phyloP scores from a whole-genome alignment of 345 rosid species.

The Euphorbia pulcherrima region DNA sequence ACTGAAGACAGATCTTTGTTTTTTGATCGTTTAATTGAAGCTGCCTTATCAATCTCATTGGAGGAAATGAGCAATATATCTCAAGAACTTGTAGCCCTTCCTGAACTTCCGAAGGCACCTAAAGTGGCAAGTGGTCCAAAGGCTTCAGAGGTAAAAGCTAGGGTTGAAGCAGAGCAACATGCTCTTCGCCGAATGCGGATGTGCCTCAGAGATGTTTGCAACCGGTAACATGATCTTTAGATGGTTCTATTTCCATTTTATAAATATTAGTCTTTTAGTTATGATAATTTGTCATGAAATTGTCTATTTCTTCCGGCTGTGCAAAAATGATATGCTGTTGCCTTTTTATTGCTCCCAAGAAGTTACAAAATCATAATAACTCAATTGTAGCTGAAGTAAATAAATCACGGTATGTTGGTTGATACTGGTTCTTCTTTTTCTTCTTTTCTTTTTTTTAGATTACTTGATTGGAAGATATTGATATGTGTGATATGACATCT shows the following conservation, averaged over 20 bases:
- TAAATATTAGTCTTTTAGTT: neutral
- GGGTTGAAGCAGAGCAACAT: slow-evolving; percentile 98
- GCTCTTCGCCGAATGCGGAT: slow-evolving; percentile 93
- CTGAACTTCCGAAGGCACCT: slow-evolving; percentile 82
- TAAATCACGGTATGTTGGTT: neutral
- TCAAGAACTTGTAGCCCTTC: slow-evolving; percentile 41
- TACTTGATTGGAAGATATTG: neutral
- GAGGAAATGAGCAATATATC: slow-evolving; percentile 45
- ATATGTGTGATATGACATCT: neutral
- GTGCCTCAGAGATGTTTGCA: slow-evolving; percentile 99
- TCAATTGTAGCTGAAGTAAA: neutral
- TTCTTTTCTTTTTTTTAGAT: neutral
- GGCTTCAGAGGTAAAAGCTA: slow-evolving; percentile 85
- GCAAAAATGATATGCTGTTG: neutral
- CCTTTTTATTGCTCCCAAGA: neutral
- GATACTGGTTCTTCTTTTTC: neutral
- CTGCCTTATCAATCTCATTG: slow-evolving; percentile 77
- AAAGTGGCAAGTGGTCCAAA: slow-evolving; percentile 82
- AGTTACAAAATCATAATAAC: neutral
- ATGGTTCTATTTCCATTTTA: neutral
- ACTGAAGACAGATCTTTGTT: slow-evolving; percentile 72
- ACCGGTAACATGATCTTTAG: slow-evolving; percentile 48
- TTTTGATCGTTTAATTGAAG: slow-evolving; percentile 73
- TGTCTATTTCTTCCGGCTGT: neutral
- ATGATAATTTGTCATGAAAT: neutral